Conservation (phyloP, 1,284 basidiomycete genomes). For the Meripilus lineatus region DNA sequence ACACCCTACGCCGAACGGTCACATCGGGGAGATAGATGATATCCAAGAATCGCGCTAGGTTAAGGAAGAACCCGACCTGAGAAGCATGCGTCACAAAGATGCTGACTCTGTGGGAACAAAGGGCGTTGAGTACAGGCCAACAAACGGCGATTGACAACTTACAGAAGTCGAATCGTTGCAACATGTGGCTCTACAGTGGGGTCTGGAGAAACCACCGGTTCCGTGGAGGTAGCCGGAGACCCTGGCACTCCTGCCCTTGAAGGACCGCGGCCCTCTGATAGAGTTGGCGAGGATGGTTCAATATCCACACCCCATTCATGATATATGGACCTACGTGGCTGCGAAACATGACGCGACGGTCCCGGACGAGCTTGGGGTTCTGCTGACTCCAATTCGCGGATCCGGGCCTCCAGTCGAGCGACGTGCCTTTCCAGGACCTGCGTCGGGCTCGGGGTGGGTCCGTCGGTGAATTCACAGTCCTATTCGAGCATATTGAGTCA, state of each 20-base stretch:
- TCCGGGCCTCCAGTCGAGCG: constrained; percentile 11
- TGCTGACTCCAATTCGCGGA: constrained; percentile 10
- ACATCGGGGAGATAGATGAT: constrained; percentile 13
- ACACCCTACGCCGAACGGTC: constrained; percentile 7
- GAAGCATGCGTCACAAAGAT: constrained; percentile 31
- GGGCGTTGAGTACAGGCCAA: neutral
- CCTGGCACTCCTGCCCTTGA: too few species aligned
- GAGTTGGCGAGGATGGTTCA: too few species aligned
- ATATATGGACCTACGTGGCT: neutral
- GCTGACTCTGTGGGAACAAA: constrained; percentile 21
- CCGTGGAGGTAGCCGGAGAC: neutral
- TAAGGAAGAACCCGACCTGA: constrained; percentile 38
- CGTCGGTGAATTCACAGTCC: constrained; percentile 13
- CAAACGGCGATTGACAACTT: neutral
- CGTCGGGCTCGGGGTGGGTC: constrained; percentile 9
- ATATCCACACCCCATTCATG: neutral
- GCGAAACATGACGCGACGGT: neutral
- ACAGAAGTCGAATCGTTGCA: constrained; percentile 6
- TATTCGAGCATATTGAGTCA: neutral
- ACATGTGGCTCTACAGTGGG: constrained; percentile 3
- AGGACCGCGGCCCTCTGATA: too few species aligned
- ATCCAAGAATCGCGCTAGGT: constrained; percentile 27
- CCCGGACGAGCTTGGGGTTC: too few species aligned
- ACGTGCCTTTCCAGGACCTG: constrained; percentile 14
- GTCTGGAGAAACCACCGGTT: constrained; percentile 1